Percentiles rank a stretch among this genome's conserved stretches.
Conservation (phyloP, 192 early-diverging fungal species). For the Ambispora gerdemannii region DNA sequence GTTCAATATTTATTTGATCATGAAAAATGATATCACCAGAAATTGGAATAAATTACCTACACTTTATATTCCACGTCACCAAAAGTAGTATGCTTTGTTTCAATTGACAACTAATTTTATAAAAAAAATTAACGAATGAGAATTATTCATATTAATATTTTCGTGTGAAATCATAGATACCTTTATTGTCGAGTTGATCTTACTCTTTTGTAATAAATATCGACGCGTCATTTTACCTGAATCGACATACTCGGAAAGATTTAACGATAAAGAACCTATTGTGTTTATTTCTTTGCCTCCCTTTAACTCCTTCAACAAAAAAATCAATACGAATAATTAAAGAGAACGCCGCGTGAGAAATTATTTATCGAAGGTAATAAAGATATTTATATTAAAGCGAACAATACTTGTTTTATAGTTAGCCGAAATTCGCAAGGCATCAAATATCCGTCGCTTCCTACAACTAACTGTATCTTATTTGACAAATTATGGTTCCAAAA, state of each 20-base stretch:
- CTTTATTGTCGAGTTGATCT: constrained; percentile 78
- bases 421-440: constrained; percentile 72
- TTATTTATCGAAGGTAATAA: constrained; percentile 34
- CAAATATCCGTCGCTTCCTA: constrained; percentile 72
- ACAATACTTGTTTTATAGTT: constrained; percentile 62
- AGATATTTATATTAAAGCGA: neutral
- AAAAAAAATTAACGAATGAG: neutral
- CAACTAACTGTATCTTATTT: constrained; percentile 57
- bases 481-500: constrained; percentile 58
- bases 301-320: constrained; percentile 50
- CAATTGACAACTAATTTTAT: constrained; percentile 38
- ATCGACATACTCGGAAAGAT: constrained; percentile 77
- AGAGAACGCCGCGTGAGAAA: too few species aligned
- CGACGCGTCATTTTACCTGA: constrained; percentile 48
- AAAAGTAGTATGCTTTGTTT: constrained; percentile 34
- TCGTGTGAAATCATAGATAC: constrained; percentile 40
- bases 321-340: too few species aligned
- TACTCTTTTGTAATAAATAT: constrained; percentile 66
- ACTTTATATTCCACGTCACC: constrained; percentile 30
- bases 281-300: constrained; percentile 56
- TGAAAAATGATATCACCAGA: neutral
- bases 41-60: constrained; percentile 26
- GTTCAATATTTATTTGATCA: neutral
- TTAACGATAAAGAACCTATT: constrained; percentile 67
- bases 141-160: neutral